Conservation (phyloP, 352 stramenopile species). For the Globisporangium acanthophoron region DNA sequence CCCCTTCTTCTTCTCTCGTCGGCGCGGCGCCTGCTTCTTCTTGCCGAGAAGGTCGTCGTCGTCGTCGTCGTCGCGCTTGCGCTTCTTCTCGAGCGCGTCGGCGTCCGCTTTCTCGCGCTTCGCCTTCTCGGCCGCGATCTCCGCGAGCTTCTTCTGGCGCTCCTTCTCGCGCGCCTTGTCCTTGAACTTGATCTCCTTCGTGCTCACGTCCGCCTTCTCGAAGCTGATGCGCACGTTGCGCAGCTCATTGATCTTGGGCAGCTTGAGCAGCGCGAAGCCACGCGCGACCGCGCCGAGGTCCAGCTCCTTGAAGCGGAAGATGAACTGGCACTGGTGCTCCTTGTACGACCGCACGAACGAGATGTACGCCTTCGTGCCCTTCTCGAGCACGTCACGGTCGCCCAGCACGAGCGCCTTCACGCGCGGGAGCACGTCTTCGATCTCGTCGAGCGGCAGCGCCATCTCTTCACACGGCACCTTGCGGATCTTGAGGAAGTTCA, state of each 20-base stretch:
- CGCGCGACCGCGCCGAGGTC: constrained; percentile 91
- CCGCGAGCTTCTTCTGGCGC: constrained; percentile 92
- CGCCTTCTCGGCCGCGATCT: constrained; percentile 68
- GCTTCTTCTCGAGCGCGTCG: constrained; percentile 45
- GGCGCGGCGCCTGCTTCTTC: constrained; percentile 58
- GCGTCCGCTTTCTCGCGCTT: constrained; percentile 48
- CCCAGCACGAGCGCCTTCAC: constrained; percentile 87
- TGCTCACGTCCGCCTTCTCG: constrained; percentile 79
- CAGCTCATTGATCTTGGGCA: constrained; percentile 87
- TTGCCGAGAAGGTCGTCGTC: constrained; percentile 45
- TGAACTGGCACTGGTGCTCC: constrained; percentile 98
- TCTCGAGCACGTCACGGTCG: constrained; percentile 97
- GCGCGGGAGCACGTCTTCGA: constrained; percentile 82
- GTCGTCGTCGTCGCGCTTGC: constrained; percentile 50
- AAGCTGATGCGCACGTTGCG: constrained; percentile 84
- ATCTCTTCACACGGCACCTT: constrained; percentile 91
- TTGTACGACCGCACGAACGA: constrained; percentile 99
- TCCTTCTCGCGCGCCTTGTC: constrained; percentile 96
- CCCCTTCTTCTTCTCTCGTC: constrained; percentile 95
- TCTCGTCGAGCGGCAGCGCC: constrained; percentile 46
- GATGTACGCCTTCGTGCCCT: constrained; percentile 98
- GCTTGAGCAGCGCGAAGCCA: constrained; percentile 76
- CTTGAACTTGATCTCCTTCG: constrained; percentile 91
- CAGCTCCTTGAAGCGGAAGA: constrained; percentile 98
- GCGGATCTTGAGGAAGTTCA: constrained; percentile 94